Base-by-base conservation (phyloP, 768 basidiomycete species). In the Auricularia sp. region DNA sequence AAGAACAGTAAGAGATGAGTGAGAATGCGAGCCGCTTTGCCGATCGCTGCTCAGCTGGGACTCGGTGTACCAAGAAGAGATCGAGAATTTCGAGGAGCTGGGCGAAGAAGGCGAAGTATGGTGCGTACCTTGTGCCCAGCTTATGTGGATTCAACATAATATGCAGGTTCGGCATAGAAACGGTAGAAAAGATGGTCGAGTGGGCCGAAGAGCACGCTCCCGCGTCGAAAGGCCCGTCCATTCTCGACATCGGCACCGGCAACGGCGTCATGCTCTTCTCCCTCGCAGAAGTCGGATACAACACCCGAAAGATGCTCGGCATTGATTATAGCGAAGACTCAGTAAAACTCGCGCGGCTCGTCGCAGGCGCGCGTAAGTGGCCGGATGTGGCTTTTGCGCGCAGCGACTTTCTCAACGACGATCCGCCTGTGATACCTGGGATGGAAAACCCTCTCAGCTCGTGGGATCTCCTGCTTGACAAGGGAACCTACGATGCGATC, bases 401-500 rank as follows among this genome's bases (percentile, higher is more conserved):
- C 12, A 86, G 85, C 70, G 85, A 93, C 75, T 89, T 93, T 69
- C 73, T 93, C 43, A 71, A 76, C 10, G 78, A 84, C 3, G 78
- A 80, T 44, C 85, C 86, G 1, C 35, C 63, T 42, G 67, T 66
- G 53, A 61, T 59, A n/a, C 62, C 64, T 43, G 67, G 68, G 16
- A 44, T 51, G 64, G 66, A 67, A 39, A 65, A 67, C 2, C 65
- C 71, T 10, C 75, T 60, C 43, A 47, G 71, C 58, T 68, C 68
- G 39, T 93, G 91, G 91, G 88, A 91, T 70, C 74, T 92, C 6
- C 71, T 93, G 16, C 71, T 93, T 64, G 91, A 93, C 74, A 93
- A 93, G 72, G 91, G 91, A n/a, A 93, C 91, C 0, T 91, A 85
- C 70, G 91, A 93, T 70, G 90, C 91, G 4, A 91, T 93, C 61